These are phyloP conservation scores for Pulveroboletus ravenelii DNA, from an alignment of 768 basidiomycete species.

Conservation along the genomic window DNA sequence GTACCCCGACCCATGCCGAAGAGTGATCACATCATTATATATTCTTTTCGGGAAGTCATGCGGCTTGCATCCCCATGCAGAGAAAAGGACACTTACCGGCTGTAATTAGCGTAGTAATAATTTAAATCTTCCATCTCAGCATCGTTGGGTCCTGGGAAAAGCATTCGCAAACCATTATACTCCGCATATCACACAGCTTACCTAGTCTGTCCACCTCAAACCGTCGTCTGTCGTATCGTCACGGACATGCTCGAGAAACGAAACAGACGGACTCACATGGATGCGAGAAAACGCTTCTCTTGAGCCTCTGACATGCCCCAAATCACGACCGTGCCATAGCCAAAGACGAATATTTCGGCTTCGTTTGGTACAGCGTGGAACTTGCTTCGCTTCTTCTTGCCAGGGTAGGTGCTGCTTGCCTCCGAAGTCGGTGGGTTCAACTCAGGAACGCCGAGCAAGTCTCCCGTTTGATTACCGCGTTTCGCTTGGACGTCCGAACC, in stretches of 20 bases:
- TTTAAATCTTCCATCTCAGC: conserved; percentile 97
- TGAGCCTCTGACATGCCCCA: conserved; percentile 97
- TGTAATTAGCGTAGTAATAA: conserved; percentile 96
- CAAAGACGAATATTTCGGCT: conserved; percentile 90
- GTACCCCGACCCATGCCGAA: conserved; percentile 91
- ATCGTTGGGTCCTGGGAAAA: conserved; percentile 67
- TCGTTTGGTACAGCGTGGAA: conserved; percentile 62
- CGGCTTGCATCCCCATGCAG: conserved; percentile 1
- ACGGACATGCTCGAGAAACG: neutral
- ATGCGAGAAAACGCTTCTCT: conserved; percentile 85
- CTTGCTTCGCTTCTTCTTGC: conserved; percentile 55
- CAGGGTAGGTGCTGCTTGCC: conserved; percentile 30
- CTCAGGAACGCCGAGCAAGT: conserved; percentile 77
- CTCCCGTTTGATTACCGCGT: conserved; percentile 46
- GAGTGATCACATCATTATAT: conserved; percentile 95
- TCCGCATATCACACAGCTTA: conserved; percentile 30
- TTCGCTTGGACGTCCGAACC: conserved; percentile 26
- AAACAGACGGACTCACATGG: conserved; percentile 59
- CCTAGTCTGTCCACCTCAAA: conserved; percentile 88
- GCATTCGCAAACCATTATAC: conserved; percentile 1
- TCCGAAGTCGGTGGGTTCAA: conserved; percentile 33
- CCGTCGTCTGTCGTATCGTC: conserved; percentile 59
- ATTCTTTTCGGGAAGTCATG: conserved; percentile 45
- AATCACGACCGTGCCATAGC: conserved; percentile 92
- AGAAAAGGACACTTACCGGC: conserved; percentile 52